Conservation (phyloP, 129 eudicot genomes). For the Kitagawia praeruptora region DNA sequence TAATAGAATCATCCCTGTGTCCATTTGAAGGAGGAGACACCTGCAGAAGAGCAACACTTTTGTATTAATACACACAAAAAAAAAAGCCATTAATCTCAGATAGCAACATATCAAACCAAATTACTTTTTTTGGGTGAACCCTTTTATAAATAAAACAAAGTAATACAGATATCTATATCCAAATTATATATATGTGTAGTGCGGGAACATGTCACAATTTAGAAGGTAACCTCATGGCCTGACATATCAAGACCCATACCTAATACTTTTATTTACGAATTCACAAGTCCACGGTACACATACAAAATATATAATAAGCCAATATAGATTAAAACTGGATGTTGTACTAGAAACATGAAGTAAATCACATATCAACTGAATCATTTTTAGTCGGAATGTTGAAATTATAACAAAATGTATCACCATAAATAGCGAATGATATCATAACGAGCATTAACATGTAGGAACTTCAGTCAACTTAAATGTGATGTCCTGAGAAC, state of each 20-base stretch:
- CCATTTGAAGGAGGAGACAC: constrained; percentile 48
- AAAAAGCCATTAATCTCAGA: too few relatives aligned
- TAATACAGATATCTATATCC: not conserved
- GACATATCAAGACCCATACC: not conserved
- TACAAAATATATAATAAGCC: not conserved
- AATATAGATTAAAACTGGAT: not conserved
- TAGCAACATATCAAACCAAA: not conserved
- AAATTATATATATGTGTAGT: not conserved
- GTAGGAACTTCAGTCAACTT: not conserved
- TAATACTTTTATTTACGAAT: too few relatives aligned
- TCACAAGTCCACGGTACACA: not conserved
- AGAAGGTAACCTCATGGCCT: not conserved
- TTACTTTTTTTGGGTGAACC: not conserved
- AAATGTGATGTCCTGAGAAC: not conserved
- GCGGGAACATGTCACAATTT: not conserved
- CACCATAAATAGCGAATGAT: not conserved
- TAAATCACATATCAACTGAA: not conserved
- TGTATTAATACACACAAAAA: not conserved
- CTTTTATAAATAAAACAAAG: not conserved
- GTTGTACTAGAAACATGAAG: not conserved
- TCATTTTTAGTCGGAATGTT: not conserved
- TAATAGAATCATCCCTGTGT: constrained; percentile 39
- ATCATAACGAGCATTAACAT: not conserved
- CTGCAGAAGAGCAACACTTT: constrained; percentile 24
- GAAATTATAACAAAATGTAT: not conserved